phyloP scores from a whole-genome alignment of 805 yeast genomes.

The Metschnikowia arizonensis region DNA sequence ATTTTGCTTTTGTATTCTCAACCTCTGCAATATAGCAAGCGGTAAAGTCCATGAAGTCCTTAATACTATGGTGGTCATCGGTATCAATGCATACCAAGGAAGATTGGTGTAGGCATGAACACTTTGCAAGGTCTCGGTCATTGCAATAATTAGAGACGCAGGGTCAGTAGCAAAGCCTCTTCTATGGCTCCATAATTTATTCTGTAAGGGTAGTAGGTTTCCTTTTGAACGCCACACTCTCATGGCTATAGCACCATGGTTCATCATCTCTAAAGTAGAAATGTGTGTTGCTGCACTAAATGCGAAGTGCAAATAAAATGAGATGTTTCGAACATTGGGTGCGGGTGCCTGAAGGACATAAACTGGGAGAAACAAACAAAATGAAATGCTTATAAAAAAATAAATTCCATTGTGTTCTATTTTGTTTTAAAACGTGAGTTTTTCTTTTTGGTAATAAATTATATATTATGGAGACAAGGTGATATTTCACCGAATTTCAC shows the following conservation, averaged over 20 bases:
- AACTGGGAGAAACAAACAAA: background rate
- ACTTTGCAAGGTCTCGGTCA: slow-evolving; percentile 40
- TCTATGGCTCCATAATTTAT: background rate
- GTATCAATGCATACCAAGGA: slow-evolving; percentile 84
- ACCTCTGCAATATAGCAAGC: slow-evolving; percentile 67
- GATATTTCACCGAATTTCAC: too few relatives aligned
- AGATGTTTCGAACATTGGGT: background rate
- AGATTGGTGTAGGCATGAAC: slow-evolving; percentile 56
- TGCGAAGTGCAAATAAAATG: background rate
- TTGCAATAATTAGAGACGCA: slow-evolving; percentile 25
- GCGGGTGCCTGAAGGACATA: background rate
- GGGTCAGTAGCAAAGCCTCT: slow-evolving; percentile 30
- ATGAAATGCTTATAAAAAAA: background rate
- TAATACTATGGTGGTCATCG: slow-evolving; percentile 62
- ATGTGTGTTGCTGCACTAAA: background rate
- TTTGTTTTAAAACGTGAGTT: too few relatives aligned
- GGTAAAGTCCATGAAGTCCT: slow-evolving; percentile 73
- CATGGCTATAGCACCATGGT: background rate
- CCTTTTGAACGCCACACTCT: background rate
- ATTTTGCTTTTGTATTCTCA: slow-evolving; percentile 65
- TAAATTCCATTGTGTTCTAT: background rate
- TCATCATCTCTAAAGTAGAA: background rate
- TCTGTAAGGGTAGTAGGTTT: background rate
- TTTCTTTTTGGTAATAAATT: too few relatives aligned
- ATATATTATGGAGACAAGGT: too few relatives aligned